Percentiles rank a stretch among this genome's conserved stretches.
These are phyloP conservation scores for Paxillus involutus DNA, from an alignment of 768 basidiomycete genomes.

Conservation along the genomic window DNA sequence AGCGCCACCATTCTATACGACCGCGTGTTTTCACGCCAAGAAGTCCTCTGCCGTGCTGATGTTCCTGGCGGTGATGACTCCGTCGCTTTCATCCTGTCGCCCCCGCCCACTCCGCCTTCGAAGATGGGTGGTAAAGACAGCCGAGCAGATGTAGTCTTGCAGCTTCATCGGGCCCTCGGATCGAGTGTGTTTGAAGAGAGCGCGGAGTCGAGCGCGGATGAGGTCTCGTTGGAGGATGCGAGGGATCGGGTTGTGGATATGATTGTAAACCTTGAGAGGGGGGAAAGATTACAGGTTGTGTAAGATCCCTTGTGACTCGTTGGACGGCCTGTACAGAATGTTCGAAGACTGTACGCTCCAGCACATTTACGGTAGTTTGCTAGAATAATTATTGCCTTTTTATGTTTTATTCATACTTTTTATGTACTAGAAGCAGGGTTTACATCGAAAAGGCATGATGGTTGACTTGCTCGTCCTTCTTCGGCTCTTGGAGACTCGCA, in stretches of 20 bases:
- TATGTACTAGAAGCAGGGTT: not conserved
- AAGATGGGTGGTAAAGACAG: not conserved
- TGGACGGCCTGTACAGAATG: no score
- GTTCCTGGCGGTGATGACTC: slow-evolving; percentile 18
- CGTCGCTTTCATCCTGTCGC: slow-evolving; percentile 47
- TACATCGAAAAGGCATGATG: no score
- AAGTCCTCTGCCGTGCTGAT: slow-evolving; percentile 13
- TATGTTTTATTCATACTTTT: not conserved
- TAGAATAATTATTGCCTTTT: not conserved
- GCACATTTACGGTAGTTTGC: not conserved
- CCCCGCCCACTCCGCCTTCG: slow-evolving; percentile 57
- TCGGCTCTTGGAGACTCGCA: no score
- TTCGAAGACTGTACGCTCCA: not conserved
- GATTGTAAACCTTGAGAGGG: slow-evolving; percentile 43
- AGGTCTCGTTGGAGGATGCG: slow-evolving; percentile 65
- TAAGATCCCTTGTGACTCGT: not conserved
- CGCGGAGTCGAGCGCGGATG: slow-evolving; percentile 13
- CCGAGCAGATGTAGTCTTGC: slow-evolving; percentile 37
- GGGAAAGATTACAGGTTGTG: slow-evolving; percentile 18
- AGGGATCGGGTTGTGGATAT: slow-evolving; percentile 76
- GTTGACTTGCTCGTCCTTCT: not conserved
- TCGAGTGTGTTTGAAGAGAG: slow-evolving; percentile 44
- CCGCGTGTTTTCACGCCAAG: slow-evolving; percentile 49
- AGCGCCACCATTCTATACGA: slow-evolving; percentile 61
- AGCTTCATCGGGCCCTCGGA: slow-evolving; percentile 58